A percentile compares a stretch with the other conserved stretches of the same genome.
phyloP scores from a whole-genome alignment of 495 filamentous ascomycete genomes.

The Hypoxylon crocopeplum region DNA sequence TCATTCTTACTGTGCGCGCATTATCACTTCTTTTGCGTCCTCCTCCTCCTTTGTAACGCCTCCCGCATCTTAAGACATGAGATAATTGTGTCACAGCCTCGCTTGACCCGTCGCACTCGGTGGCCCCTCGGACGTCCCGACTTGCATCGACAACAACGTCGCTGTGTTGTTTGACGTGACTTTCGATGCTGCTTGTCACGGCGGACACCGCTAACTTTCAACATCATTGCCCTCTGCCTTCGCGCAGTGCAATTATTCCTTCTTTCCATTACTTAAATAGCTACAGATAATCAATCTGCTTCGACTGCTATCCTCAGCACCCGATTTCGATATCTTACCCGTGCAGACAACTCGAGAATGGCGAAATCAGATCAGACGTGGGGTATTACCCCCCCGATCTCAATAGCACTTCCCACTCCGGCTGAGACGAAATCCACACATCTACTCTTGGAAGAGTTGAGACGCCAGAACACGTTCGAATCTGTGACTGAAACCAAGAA shows the following conservation, averaged over 20 bases:
- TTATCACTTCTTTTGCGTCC: not conserved
- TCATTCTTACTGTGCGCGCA: slow-evolving; percentile 3
- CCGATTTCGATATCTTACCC: not conserved
- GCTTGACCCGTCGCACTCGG: not conserved
- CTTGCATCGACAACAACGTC: slow-evolving; percentile 13
- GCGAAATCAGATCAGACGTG: slow-evolving; percentile 52
- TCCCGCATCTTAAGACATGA: too few relatives aligned
- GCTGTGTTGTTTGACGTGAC: slow-evolving; percentile 15
- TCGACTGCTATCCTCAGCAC: not conserved
- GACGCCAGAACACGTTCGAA: slow-evolving; percentile 91
- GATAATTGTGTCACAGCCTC: not conserved
- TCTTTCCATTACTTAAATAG: slow-evolving; percentile 6
- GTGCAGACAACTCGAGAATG: slow-evolving; percentile 12
- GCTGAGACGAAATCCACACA: slow-evolving; percentile 77
- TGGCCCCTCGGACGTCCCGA: too few relatives aligned
- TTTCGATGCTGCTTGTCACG: slow-evolving; percentile 17
- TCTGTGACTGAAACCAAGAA: slow-evolving; percentile 77
- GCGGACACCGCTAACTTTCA: slow-evolving; percentile 4
- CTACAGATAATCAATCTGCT: not conserved
- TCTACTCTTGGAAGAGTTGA: slow-evolving; percentile 79
- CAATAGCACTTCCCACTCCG: slow-evolving; percentile 73
- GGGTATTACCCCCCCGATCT: slow-evolving; percentile 88
- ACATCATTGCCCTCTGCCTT: slow-evolving; percentile 3
- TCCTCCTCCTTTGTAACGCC: not conserved
- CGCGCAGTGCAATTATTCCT: not conserved